Evolutionary conservation across 495 filamentous ascomycete genomes (phyloP).

Genomic region (Bryoglossum gracile): DNA sequence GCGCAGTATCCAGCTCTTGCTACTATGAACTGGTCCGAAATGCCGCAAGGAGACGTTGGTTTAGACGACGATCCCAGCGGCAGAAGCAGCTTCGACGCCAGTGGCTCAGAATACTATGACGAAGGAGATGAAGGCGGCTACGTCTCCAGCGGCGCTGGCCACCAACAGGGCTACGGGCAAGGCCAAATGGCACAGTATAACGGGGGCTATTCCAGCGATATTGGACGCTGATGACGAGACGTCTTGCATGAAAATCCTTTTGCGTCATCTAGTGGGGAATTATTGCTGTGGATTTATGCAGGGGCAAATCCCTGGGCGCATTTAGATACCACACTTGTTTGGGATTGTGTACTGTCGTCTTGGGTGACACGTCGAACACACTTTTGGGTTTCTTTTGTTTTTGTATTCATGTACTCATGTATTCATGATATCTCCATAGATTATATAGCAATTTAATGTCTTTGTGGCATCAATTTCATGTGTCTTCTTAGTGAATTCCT

Average conservation of each 20-base stretch:
- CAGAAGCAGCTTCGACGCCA: slow-evolving; percentile 83
- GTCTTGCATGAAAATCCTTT: not conserved
- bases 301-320: slow-evolving; percentile 6
- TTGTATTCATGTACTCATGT: not conserved
- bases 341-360: not conserved
- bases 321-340: slow-evolving; percentile 23
- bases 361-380: not conserved
- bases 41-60: slow-evolving; percentile 23
- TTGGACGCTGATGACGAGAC: slow-evolving; percentile 31
- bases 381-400: slow-evolving; percentile 2
- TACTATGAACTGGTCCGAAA: slow-evolving; percentile 24
- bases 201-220: slow-evolving; percentile 45
- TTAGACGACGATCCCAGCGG: slow-evolving; percentile 63
- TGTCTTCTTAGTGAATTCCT: no score
- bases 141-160: slow-evolving; percentile 43
- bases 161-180: slow-evolving; percentile 30
- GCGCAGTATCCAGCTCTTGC: slow-evolving; percentile 86
- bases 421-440: not conserved
- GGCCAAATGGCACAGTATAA: slow-evolving; percentile 33
- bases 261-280: not conserved
- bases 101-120: slow-evolving; percentile 56
- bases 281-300: not conserved
- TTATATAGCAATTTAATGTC: slow-evolving; percentile 2
- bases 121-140: slow-evolving; percentile 53
- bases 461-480: no score